Conservation (phyloP, 108 stramenopile species). For the Licmophora abbreviata region DNA sequence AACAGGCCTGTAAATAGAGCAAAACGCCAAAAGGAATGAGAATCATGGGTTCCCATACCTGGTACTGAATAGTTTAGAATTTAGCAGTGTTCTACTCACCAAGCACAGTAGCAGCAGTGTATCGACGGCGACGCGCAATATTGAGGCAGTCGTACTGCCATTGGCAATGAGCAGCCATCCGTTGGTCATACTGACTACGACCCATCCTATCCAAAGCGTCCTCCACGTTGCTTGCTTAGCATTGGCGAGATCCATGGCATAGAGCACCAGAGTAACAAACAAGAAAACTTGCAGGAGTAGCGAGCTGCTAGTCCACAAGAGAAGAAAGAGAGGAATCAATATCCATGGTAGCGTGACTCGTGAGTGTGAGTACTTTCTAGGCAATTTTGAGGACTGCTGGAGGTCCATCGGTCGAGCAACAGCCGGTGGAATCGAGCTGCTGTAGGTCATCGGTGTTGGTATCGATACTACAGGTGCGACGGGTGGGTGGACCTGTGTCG, state of each 20-base stretch:
- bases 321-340: too few species aligned
- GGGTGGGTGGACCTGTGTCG: too few species aligned
- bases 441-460: too few species aligned
- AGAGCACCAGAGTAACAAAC: slow-evolving; percentile 30
- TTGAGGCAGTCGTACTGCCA: slow-evolving; percentile 7
- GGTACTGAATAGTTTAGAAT: neutral
- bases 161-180: slow-evolving; percentile 33
- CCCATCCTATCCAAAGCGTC: slow-evolving; percentile 39
- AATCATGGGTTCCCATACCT: neutral
- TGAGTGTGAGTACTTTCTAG: too few species aligned
- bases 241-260: slow-evolving; percentile 61
- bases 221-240: slow-evolving; percentile 27
- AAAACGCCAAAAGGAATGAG: neutral
- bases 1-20: slow-evolving; percentile 28
- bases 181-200: slow-evolving; percentile 28
- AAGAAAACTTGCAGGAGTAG: slow-evolving; percentile 31
- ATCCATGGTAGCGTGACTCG: too few species aligned
- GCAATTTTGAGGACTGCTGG: too few species aligned
- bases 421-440: too few species aligned
- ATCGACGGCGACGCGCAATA: slow-evolving; percentile 15
- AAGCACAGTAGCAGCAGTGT: slow-evolving; percentile 15
- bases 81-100: slow-evolving; percentile 15
- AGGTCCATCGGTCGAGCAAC: too few species aligned
- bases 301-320: too few species aligned
- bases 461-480: too few species aligned